A percentile compares a stretch with the other conserved stretches of the same genome.
These are phyloP conservation scores for Cymbidium sinense DNA, from an alignment of 106 monocot genomes.

Conservation along the genomic window DNA sequence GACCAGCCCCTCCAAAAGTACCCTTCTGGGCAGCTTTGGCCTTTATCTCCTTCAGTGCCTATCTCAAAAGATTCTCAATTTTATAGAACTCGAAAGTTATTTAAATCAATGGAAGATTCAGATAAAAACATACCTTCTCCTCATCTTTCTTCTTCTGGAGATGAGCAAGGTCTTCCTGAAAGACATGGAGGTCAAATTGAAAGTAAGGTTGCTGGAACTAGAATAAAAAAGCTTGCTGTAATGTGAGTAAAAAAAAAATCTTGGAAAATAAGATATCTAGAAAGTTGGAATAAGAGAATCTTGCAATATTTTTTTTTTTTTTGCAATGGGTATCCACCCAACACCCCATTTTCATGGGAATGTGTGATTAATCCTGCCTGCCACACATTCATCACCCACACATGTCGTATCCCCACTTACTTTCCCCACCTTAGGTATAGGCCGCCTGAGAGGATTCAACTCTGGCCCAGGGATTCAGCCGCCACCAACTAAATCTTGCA, in stretches of 20 bases:
- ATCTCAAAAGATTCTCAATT: not conserved
- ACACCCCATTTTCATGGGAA: too few relatives aligned
- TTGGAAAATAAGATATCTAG: too few relatives aligned
- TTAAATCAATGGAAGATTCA: not conserved
- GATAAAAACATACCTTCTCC: constrained; percentile 32
- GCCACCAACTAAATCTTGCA: not conserved
- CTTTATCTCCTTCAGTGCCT: constrained; percentile 61
- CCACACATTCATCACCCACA: too few relatives aligned
- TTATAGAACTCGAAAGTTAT: not conserved
- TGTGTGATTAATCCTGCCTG: too few relatives aligned
- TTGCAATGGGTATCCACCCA: too few relatives aligned
- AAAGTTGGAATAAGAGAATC: too few relatives aligned
- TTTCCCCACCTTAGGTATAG: too few relatives aligned
- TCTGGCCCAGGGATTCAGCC: too few relatives aligned
- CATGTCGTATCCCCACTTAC: too few relatives aligned
- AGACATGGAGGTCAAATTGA: not conserved
- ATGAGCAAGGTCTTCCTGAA: constrained; percentile 39
- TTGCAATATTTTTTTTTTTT: too few relatives aligned
- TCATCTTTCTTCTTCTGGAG: constrained; percentile 60
- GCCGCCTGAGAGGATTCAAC: too few relatives aligned
- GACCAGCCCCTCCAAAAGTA: constrained; percentile 45
- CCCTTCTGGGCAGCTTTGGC: constrained; percentile 63
- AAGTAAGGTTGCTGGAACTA: not conserved
- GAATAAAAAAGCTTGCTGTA: not conserved
- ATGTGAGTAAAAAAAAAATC: not conserved